Evolutionary conservation across 768 basidiomycete species (phyloP).

Genomic region (Butyriboletus loyo): DNA sequence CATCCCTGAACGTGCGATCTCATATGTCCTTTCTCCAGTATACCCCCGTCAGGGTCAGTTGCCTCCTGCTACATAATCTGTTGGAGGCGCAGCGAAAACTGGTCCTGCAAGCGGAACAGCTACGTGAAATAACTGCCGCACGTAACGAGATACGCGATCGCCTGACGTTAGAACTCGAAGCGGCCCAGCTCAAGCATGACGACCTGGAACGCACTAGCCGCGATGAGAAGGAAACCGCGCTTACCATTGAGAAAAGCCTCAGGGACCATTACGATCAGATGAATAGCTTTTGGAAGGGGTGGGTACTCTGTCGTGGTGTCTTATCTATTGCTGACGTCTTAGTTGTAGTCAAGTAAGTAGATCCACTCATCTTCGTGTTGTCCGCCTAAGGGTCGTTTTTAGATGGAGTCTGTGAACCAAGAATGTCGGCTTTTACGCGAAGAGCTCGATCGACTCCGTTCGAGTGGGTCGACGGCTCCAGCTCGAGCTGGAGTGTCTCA

Average conservation of each 20-base stretch:
- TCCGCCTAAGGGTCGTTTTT: constrained; percentile 7
- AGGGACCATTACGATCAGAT: constrained; percentile 50
- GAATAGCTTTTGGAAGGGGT: constrained; percentile 40
- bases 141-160: constrained; percentile 32
- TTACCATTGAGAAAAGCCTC: constrained; percentile 50
- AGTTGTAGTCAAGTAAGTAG: constrained; percentile 35
- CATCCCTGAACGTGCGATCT: constrained; percentile 11
- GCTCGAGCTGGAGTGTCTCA: constrained; percentile 22
- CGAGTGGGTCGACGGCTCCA: constrained; percentile 6
- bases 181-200: constrained; percentile 39
- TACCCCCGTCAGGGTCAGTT: constrained; percentile 47
- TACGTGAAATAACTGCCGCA: constrained; percentile 30
- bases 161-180: constrained; percentile 34
- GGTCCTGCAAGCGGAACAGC: constrained; percentile 33
- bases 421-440: constrained; percentile 30
- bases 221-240: constrained; percentile 51
- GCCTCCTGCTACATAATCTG: constrained; percentile 48
- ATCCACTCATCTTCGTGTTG: background rate
- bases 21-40: constrained; percentile 35
- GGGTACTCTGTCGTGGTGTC: constrained; percentile 15
- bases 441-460: constrained; percentile 23
- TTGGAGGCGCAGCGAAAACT: constrained; percentile 46
- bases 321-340: constrained; percentile 19
- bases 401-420: constrained; percentile 23
- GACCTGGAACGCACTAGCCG: constrained; percentile 39